Percentiles rank a stretch among this genome's conserved stretches.
Conservation (phyloP, 1,139 yeast genomes). For the Suhomyces coccinellae region DNA sequence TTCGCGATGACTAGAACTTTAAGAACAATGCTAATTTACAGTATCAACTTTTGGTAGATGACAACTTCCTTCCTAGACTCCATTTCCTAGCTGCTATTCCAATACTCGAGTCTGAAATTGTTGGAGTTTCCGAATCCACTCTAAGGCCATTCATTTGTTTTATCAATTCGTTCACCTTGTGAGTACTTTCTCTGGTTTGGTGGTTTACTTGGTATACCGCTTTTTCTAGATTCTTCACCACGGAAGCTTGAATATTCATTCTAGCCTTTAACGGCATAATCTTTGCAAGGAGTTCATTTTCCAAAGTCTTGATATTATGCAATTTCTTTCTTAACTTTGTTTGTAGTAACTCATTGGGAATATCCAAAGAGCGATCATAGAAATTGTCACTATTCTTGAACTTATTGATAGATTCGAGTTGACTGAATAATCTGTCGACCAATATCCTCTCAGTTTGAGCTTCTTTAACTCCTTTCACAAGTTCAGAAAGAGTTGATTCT, state of each 20-base stretch:
- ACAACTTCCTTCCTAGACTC: not conserved
- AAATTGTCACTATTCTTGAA: constrained; percentile 12
- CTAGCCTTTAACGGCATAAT: constrained; percentile 23
- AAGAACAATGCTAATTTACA: too few relatives aligned
- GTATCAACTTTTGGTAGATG: not conserved
- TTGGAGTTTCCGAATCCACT: not conserved
- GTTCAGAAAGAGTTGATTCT: constrained; percentile 2
- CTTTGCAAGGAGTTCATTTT: constrained; percentile 15
- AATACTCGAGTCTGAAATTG: not conserved
- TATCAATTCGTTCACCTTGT: not conserved
- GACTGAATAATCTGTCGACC: constrained; percentile 18
- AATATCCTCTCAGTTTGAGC: constrained; percentile 13
- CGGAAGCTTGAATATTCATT: constrained; percentile 10
- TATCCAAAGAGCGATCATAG: constrained; percentile 18
- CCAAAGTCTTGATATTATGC: constrained; percentile 14
- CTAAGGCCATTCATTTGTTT: not conserved
- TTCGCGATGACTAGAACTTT: too few relatives aligned
- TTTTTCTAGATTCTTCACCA: constrained; percentile 18
- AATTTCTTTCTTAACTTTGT: constrained; percentile 16
- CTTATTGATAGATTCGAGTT: constrained; percentile 11
- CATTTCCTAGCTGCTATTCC: constrained; percentile 1
- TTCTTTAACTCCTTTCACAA: constrained; percentile 11
- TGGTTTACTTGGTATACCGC: constrained; percentile 16
- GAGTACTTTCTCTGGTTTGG: constrained; percentile 5
- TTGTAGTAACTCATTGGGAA: constrained; percentile 18